Conservation (phyloP, 345 rosid genomes). For the Populus deltoides region DNA sequence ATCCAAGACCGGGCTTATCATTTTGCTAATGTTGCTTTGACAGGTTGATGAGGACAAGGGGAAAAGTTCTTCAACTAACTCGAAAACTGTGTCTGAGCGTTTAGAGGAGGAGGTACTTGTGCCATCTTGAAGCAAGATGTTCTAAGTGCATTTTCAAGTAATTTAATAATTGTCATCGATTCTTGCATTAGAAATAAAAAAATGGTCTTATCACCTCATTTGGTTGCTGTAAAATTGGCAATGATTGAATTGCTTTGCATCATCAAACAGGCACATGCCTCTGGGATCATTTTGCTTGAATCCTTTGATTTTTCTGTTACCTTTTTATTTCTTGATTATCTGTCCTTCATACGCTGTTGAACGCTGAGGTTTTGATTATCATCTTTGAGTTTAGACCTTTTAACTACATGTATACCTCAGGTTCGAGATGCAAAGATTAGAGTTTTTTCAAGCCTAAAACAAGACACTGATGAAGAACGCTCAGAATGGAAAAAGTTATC, state of each 20-base stretch:
- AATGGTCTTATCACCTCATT: neutral
- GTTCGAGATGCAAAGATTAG: slow-evolving; percentile 83
- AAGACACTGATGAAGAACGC: slow-evolving; percentile 66
- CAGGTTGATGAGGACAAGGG: slow-evolving; percentile 79
- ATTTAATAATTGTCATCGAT: neutral
- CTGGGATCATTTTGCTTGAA: neutral
- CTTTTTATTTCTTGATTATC: neutral
- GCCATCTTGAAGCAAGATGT: neutral
- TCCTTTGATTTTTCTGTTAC: neutral
- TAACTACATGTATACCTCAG: slow-evolving; percentile 38
- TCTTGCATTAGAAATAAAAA: neutral
- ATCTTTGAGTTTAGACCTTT: neutral
- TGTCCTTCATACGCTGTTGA: neutral
- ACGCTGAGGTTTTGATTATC: neutral
- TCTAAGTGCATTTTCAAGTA: no score
- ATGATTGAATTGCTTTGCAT: neutral
- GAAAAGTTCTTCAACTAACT: slow-evolving; percentile 51
- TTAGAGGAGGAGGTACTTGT: slow-evolving; percentile 74
- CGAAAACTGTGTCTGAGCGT: slow-evolving; percentile 65
- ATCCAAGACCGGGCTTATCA: neutral
- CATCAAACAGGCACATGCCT: neutral
- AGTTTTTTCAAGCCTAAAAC: slow-evolving; percentile 69
- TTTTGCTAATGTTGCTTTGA: slow-evolving; percentile 7
- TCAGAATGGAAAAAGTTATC: slow-evolving; percentile 77
- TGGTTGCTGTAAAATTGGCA: neutral